Conservation (phyloP, 495 filamentous ascomycete genomes). For the Pseudoneurospora amorphoporcata region DNA sequence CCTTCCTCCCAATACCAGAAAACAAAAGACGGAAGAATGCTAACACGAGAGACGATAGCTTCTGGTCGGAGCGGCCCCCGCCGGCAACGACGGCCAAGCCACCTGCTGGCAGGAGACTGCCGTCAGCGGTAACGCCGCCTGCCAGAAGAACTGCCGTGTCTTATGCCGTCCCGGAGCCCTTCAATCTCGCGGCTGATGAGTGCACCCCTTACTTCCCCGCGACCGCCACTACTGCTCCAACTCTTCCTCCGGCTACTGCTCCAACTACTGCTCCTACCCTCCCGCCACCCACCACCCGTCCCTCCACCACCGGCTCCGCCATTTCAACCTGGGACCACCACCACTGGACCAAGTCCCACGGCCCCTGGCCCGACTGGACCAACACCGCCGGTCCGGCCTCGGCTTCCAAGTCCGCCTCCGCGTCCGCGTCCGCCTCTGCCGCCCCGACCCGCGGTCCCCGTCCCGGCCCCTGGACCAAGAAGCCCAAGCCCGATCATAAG, state of each 20-base stretch:
- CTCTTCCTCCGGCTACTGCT: background rate
- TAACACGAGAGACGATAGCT: constrained; percentile 8
- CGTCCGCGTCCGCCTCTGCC: background rate
- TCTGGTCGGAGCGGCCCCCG: constrained; percentile 19
- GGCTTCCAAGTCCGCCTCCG: background rate
- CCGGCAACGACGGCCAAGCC: constrained; percentile 9
- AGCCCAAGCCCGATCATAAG: background rate
- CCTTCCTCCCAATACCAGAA: background rate
- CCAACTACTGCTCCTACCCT: background rate
- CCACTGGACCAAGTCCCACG: constrained; percentile 1
- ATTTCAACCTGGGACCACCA: background rate
- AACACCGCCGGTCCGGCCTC: background rate
- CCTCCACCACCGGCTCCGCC: constrained; percentile 1
- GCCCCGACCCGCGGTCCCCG: background rate
- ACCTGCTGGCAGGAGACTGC: constrained; percentile 18
- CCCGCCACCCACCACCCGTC: background rate
- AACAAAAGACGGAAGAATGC: background rate
- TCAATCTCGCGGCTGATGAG: constrained; percentile 12
- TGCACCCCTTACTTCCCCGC: constrained; percentile 18
- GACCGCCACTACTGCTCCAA: background rate
- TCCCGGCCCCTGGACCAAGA: background rate
- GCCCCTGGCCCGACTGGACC: background rate
- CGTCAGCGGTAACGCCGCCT: constrained; percentile 19
- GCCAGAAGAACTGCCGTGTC: constrained; percentile 30
- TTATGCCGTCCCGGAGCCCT: constrained; percentile 17